A percentile compares a stretch with the other conserved stretches of the same genome.
phyloP scores from a whole-genome alignment of 768 basidiomycete genomes.

The Suillus clintonianus region DNA sequence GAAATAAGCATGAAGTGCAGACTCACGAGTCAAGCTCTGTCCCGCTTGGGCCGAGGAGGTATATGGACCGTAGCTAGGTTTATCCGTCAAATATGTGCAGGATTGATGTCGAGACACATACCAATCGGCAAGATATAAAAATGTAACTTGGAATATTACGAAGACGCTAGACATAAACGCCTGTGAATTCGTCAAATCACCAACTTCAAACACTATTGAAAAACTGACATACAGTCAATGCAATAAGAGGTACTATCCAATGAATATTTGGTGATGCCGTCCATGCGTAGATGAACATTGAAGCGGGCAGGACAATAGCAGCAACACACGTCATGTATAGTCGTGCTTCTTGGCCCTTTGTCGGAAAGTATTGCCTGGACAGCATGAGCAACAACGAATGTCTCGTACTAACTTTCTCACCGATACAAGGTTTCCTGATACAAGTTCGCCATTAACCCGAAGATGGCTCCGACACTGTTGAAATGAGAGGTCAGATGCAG shows the following conservation, averaged over 20 bases:
- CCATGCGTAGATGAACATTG: slow-evolving; percentile 75
- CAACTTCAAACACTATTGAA: not conserved
- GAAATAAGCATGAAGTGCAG: not conserved
- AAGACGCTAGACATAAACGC: slow-evolving; percentile 41
- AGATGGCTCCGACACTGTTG: slow-evolving; percentile 49
- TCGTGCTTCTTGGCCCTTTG: slow-evolving; percentile 53
- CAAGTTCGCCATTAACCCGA: slow-evolving; percentile 46
- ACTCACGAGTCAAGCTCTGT: slow-evolving; percentile 47
- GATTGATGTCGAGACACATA: slow-evolving; percentile 22
- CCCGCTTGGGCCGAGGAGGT: slow-evolving; percentile 59
- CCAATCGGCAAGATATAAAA: slow-evolving; percentile 56
- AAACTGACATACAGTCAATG: slow-evolving; percentile 18
- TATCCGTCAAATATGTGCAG: not conserved
- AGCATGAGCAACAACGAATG: slow-evolving; percentile 23
- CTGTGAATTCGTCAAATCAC: slow-evolving; percentile 21
- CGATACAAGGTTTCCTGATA: slow-evolving; percentile 52
- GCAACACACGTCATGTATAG: slow-evolving; percentile 58
- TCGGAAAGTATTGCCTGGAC: slow-evolving; percentile 18
- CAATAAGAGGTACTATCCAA: slow-evolving; percentile 50
- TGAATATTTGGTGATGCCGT: slow-evolving; percentile 55
- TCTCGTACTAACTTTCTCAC: slow-evolving; percentile 28
- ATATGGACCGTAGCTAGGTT: slow-evolving; percentile 42
- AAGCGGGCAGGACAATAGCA: slow-evolving; percentile 52
- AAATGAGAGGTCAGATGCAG: not conserved
- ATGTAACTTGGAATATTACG: slow-evolving; percentile 46